Base-by-base conservation (phyloP, 2,329 filamentous ascomycete species). In the Hysterium pulicare region DNA sequence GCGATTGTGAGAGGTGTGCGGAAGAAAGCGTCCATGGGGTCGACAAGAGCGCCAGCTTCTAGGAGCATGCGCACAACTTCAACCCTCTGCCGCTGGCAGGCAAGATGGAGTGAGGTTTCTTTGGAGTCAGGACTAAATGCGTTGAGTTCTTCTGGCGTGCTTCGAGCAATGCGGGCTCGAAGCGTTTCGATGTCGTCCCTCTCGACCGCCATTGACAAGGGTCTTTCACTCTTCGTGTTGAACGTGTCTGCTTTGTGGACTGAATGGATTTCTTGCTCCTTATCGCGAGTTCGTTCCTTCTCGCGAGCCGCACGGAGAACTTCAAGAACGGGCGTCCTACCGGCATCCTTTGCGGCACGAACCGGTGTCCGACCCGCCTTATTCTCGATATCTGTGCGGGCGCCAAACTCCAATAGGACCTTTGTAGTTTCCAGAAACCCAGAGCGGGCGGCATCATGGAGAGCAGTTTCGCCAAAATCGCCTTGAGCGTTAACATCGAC, bases 11-110 rank as follows among this genome's bases (percentile, higher is more conserved):
- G 35, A 7, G 42, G 38, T 11, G 26, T 41, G 10, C 39, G 24
- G 23, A 11, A 30, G 39, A 38, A 42, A 15, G 32, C 24, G 22
- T 38, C 42, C 16, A 24, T n/a, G 4, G 26, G 23, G 32, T 45
- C 30, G 11, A 38, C 32, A 28, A 26, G 31, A 13, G 33, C 42
- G 21, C 42, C 42, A n/a, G 38, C 34, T 21, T 45, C 38, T 4
- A 45, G 33, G 15, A 45, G 39, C 38, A 45, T 20, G 4, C 32
- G 19, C n/a, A 45, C 42, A 21, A 45, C n/a, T 10, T 45, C 42
- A 10, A 20, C 11, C 7, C 28, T 23, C 11, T 24, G 13, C 2
- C 32, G 5, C 2, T 23, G 17, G 28, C 28, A 40, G 13, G 42
- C 42, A 22, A 21, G n/a, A 15, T 44, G 42, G 7, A 44, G 28